phyloP scores from a whole-genome alignment of 2,329 filamentous ascomycete genomes.

The Microcyclospora tardicrescens region DNA sequence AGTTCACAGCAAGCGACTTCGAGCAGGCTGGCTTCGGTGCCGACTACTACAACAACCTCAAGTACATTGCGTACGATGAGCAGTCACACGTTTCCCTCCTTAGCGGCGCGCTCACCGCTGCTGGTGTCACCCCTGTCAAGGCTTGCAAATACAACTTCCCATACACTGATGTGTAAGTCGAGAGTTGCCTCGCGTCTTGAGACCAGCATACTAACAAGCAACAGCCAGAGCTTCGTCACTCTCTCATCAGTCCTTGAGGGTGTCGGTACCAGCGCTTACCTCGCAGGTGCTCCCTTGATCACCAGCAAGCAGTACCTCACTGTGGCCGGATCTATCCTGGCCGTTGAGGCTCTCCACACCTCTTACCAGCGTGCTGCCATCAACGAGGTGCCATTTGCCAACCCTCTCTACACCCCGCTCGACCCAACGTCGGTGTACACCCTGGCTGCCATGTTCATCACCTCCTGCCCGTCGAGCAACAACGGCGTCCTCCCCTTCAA shows the following conservation, averaged over 20 bases:
- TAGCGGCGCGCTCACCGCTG: slow-evolving; percentile 28
- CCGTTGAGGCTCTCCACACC: slow-evolving; percentile 50
- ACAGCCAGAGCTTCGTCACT: slow-evolving; percentile 34
- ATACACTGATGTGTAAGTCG: slow-evolving; percentile 8
- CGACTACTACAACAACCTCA: slow-evolving; percentile 45
- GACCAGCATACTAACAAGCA: slow-evolving; percentile 28
- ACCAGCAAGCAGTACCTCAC: slow-evolving; percentile 47
- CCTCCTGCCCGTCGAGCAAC: slow-evolving; percentile 42
- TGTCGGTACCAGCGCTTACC: slow-evolving; percentile 46
- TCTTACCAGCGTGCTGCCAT: slow-evolving; percentile 41
- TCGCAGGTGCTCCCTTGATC: slow-evolving; percentile 47
- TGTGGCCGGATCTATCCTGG: slow-evolving; percentile 48
- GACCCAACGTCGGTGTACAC: slow-evolving; percentile 48
- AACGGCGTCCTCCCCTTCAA: slow-evolving; percentile 47
- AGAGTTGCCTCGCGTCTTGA: not conserved
- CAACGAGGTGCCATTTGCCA: slow-evolving; percentile 41
- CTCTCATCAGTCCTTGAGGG: slow-evolving; percentile 42
- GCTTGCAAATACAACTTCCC: slow-evolving; percentile 44
- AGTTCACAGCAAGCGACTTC: slow-evolving; percentile 43
- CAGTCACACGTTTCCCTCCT: slow-evolving; percentile 45
- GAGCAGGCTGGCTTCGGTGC: slow-evolving; percentile 35
- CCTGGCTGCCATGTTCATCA: slow-evolving; percentile 51
- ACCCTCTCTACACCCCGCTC: slow-evolving; percentile 49
- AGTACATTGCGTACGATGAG: slow-evolving; percentile 45
- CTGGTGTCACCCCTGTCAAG: slow-evolving; percentile 40